Base-by-base conservation (phyloP, 2,329 filamentous ascomycete genomes). In the Pseudocercospora eumusae region DNA sequence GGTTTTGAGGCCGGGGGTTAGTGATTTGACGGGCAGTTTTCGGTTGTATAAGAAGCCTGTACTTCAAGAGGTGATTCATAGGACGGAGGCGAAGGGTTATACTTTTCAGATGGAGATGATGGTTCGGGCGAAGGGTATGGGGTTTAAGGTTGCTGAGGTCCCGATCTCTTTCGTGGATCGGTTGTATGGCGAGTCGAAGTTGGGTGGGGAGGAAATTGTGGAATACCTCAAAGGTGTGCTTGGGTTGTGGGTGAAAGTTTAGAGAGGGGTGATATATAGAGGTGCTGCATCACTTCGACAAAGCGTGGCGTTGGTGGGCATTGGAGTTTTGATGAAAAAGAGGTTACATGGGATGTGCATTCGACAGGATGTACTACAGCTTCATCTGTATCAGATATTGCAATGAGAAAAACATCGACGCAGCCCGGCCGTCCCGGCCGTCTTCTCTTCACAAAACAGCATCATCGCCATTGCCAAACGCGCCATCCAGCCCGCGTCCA, bases 31-130 rank as follows among this genome's bases (percentile, higher is more conserved):
- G 33, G 95, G 95, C 54, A 93, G 89, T 76, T 99, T 98, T 80
- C 83, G 95, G 66, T 78, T 99, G 76, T 99, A 99, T 79, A 98
- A 96, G 87, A 92, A 89, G 80, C 81, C 83, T 63, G 91, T 96
- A 65, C 79, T 99, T 73, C 86, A 96, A 77, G 93, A 91, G 82
- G 92, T 96, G 62, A 97, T 99, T 71, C 82, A 84, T 73, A 91
- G 85, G 78, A 97, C 92, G 8, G 89, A 97, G 83, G 95, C 91
- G 76, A 96, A 98, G 81, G 95, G 95, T 2, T 99, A 98, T 77
- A 93, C 90, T 44, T 99, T 99, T 83, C 95, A 99, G 86, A 99
- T 99, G 95, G 93, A 97, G 84, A 90, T 99, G 87, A 98, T 97
- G 88, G 93, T 98, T 8, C 85, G 93, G 65, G 95, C 95, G 33